These are phyloP conservation scores for Luzula sylvatica DNA, from an alignment of 176 grass and related monocot genomes.

Conservation along the genomic window DNA sequence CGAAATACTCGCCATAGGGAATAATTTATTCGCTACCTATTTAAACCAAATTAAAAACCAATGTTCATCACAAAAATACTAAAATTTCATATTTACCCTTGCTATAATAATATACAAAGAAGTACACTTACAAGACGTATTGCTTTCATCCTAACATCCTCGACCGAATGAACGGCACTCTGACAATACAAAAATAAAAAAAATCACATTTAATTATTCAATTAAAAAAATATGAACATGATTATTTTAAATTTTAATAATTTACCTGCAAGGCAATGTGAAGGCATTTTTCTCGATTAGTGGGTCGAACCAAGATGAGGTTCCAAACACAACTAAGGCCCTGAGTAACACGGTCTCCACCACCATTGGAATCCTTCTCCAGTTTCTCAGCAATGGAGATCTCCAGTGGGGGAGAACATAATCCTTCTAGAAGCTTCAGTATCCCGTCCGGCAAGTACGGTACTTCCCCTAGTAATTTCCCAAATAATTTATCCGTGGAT, in stretches of 20 bases:
- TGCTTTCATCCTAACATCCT: slow-evolving; percentile 90
- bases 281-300: slow-evolving; percentile 63
- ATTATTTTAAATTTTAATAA: too few relatives aligned
- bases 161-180: slow-evolving; percentile 73
- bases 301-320: slow-evolving; percentile 82
- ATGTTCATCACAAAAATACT: slow-evolving; percentile 2
- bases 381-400: slow-evolving; percentile 49
- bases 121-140: slow-evolving; percentile 79
- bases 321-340: slow-evolving; percentile 94
- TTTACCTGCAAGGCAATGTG: slow-evolving; percentile 94
- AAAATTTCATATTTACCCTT: slow-evolving; percentile 6
- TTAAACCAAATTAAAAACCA: slow-evolving; percentile 12
- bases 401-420: slow-evolving; percentile 55
- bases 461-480: slow-evolving; percentile 79
- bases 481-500: slow-evolving; percentile 82
- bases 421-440: slow-evolving; percentile 69
- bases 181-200: slow-evolving; percentile 22
- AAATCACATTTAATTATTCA: too few relatives aligned
- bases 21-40: slow-evolving; percentile 96
- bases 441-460: slow-evolving; percentile 77
- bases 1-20: slow-evolving; percentile 74
- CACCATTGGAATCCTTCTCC: slow-evolving; percentile 49
- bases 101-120: slow-evolving; percentile 7
- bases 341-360: slow-evolving; percentile 85
- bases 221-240: slow-evolving; percentile 18